Conservation (phyloP, 805 yeast genomes). For the Starmerella geochares region DNA sequence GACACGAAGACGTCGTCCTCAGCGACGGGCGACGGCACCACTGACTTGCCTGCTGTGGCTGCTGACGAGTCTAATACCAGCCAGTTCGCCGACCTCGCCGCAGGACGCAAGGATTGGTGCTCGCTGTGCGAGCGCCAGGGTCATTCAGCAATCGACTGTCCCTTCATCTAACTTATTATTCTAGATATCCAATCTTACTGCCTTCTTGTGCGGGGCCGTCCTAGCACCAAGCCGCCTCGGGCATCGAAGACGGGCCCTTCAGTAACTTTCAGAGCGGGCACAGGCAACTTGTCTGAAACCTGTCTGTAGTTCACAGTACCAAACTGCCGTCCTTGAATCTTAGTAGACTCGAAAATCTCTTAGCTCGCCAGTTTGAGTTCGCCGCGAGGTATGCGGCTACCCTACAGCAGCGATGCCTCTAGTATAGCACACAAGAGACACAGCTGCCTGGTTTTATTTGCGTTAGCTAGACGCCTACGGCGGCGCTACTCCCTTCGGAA, state of each 20-base stretch:
- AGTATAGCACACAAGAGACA: background rate
- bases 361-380: too few relatives aligned
- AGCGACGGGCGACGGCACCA: background rate
- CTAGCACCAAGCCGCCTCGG: too few relatives aligned
- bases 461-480: background rate
- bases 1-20: background rate
- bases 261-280: too few relatives aligned
- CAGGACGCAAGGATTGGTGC: slow-evolving; percentile 77
- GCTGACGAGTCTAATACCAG: slow-evolving; percentile 7
- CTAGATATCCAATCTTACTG: too few relatives aligned
- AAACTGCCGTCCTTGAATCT: too few relatives aligned
- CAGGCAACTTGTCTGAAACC: too few relatives aligned
- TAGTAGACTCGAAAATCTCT: too few relatives aligned
- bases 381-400: too few relatives aligned
- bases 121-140: slow-evolving; percentile 87
- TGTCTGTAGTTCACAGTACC: too few relatives aligned
- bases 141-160: slow-evolving; percentile 80
- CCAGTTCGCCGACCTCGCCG: slow-evolving; percentile 47
- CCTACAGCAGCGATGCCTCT: too few relatives aligned
- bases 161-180: slow-evolving; percentile 37
- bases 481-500: slow-evolving; percentile 7
- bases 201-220: too few relatives aligned
- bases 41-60: background rate
- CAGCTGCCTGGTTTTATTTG: background rate
- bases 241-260: too few relatives aligned